Evolutionary conservation across 305 asterid species (phyloP), one percentile per base, ranked within the genome.

Genomic region (Solanum hybrid): DNA sequence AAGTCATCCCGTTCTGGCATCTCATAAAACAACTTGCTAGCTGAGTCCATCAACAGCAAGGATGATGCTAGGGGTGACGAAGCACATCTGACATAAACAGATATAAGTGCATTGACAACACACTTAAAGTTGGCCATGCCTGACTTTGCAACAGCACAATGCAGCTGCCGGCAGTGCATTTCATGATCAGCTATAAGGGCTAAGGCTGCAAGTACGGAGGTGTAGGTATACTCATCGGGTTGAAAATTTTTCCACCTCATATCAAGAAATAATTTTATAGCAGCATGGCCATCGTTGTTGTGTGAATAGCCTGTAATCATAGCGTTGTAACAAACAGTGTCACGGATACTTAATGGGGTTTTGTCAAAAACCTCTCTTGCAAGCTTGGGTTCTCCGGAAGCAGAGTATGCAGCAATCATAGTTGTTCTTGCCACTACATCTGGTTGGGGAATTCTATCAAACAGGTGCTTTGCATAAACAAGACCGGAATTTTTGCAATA

Each of bases 261-360:
- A 71, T 93, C 94, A 75, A 91, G 92, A 84, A 96, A 97, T 69
- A 97, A 90, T 4, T 89, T 88, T 87, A 96, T 37, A 37, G 97
- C 98, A 3, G 95, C 94, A 93, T 94, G 93, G 26, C 98, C 99
- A 16, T 96, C 94, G 13, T 94, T 90, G 87, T 92, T 93, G 79
- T 94, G 99, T 11, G 94, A 91, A 91, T 91, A 94, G 92, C 96
- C 92, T 9, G 99, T 95, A 89, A 97, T 97, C 97, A 96, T 96
- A 38, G 99, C 93, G 38, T 97, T 97, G 79, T 95, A 94, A 85
- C 93, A 91, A 73, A 95, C 94, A 13, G 96, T 94, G 79, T 97
- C 99, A 2, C 98, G 97, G 27, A 95, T 92, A 7, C 84, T 87
- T 12, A 94, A 78, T 3, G 98, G 96, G 37, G 96, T 94, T 35